Evolutionary conservation across 2,329 filamentous ascomycete genomes (phyloP), one percentile per base, ranked within the genome.

Genomic region (Pseudocercospora eumusae): DNA sequence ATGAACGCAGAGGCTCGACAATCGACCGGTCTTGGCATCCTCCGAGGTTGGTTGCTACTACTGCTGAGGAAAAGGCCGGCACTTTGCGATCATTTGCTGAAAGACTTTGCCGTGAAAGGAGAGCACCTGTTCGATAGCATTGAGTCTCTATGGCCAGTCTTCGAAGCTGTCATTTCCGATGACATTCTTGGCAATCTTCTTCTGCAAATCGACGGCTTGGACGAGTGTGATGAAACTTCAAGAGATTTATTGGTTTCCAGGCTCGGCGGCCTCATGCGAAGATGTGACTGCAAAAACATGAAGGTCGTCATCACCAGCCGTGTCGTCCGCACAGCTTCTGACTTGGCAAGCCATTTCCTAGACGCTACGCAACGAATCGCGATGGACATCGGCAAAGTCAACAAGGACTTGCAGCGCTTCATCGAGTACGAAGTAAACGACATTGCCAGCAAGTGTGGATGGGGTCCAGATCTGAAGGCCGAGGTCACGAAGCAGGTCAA

Each of bases 151-250:
- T 58, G 56, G 56, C 44, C 18, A n/a, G 10, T 20, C 0, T 42
- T 58, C 42, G 27, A 27, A 25, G 6, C 21, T 2, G 44, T 58
- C 9, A 13, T 58, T 25, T 1, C 11, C 6, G 21, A 50, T 50
- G 28, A 5, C 13, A 25, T 0, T 7, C 6, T 55, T n/a, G 57
- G 57, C 21, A 11, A 18, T 27, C 11, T 60, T 7, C 7, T 21
- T 7, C 21, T 60, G n/a, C 9, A 55, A 6, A 25, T 60, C 15
- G 57, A 60, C n/a, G 47, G 31, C 13, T 25, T 60, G 4, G 57
- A 60, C 18, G 49, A 60, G 15, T 60, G 57, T 49, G 57, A 60
- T 9, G 42, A 8, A 1, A 10, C 1, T 13, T 20, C 27, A 1
- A 5, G 52, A 1, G 52, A 55, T 10, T 3, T n/a, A 2, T 52